A percentile compares a stretch with the other conserved stretches of the same genome.
Evolutionary conservation across 1,284 basidiomycete genomes (phyloP).

Genomic region (Agaricales sp.): DNA sequence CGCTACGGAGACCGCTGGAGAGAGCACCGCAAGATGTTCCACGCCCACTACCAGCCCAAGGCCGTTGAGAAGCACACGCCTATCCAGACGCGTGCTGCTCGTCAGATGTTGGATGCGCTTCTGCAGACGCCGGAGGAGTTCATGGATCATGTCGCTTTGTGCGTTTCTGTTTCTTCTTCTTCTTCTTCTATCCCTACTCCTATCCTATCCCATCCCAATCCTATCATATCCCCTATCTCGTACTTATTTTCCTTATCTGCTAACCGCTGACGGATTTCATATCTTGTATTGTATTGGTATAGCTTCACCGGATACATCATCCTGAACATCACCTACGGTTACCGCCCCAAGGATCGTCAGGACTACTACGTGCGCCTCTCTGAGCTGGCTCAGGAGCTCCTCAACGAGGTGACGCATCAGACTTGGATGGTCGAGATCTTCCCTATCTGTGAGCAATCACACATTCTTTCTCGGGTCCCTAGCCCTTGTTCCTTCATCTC

Average conservation of each 20-base stretch:
- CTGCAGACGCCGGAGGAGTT: slow-evolving; percentile 13
- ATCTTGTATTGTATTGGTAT: no score
- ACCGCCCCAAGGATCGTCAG: slow-evolving; percentile 15
- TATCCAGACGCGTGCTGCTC: slow-evolving; percentile 14
- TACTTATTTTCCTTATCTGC: neutral
- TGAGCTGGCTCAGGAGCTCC: slow-evolving; percentile 14
- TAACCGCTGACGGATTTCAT: neutral
- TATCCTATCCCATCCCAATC: no score
- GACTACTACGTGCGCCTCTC: slow-evolving; percentile 14
- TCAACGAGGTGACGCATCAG: slow-evolving; percentile 13
- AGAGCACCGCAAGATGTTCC: slow-evolving; percentile 12
- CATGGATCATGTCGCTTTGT: slow-evolving; percentile 10
- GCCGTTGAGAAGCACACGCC: slow-evolving; percentile 16
- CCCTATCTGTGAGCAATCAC: slow-evolving; percentile 18
- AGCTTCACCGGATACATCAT: slow-evolving; percentile 15
- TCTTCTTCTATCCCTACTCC: neutral
- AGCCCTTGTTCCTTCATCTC: neutral
- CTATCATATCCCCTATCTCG: no score
- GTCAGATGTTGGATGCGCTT: slow-evolving; percentile 18
- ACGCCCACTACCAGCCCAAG: slow-evolving; percentile 3
- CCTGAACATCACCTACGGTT: slow-evolving; percentile 22
- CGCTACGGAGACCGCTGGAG: slow-evolving; percentile 15
- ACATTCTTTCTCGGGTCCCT: neutral
- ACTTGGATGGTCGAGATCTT: slow-evolving; percentile 23
- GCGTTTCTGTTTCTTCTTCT: no score